Base-by-base conservation (phyloP, 768 basidiomycete species). In the Ephemerocybe angulata region DNA sequence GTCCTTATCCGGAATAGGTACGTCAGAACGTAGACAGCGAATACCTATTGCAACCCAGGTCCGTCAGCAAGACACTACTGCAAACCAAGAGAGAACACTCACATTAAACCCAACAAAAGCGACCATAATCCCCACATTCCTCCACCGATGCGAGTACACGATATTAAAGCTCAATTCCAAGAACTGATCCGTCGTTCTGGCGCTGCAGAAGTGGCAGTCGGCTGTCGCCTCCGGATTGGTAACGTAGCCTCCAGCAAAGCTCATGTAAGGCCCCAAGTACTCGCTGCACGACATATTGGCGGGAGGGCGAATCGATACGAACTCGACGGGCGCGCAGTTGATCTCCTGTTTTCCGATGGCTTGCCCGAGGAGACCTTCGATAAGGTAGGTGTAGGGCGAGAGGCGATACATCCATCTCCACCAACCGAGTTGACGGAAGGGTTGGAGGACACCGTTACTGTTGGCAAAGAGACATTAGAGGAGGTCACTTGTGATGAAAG, bases 381-480 rank as follows among this genome's bases (percentile, higher is more conserved):
- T 70, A 29, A 84, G 63, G 56, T 83, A 83, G 2, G 76, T 78
- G 60, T 71, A 77, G 0, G 80, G 80, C 4, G 80, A 80, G 11
- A 79, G 52, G 25, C 68, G 70, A 56, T 83, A 72, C 76, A 82
- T 78, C 47, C 66, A 67, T 38, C 48, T 59, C 87, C 87, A 88
- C 80, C 84, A 85, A 8, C 80, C 81, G 8, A 88, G 77, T n/a
- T 74, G 71, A 10, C 74, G 57, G 63, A 72, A 84, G 3, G 86
- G 86, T 59, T 88, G 86, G 10, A 88, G 63, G 38, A 87, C 82
- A 57, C 86, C 86, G 58, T 85, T 78, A 49, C 29, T 12, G 13
- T 30, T 28, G n/a, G 24, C 3, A 33, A 17, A 31, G 24, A 29
- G 38, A 27, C 25, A 48, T 37, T 4, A 38, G 44, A n/a, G 30